Evolutionary conservation across 140 eudicot genomes (phyloP), one percentile per base, ranked within the genome.

Genomic region (Cichorium intybus): DNA sequence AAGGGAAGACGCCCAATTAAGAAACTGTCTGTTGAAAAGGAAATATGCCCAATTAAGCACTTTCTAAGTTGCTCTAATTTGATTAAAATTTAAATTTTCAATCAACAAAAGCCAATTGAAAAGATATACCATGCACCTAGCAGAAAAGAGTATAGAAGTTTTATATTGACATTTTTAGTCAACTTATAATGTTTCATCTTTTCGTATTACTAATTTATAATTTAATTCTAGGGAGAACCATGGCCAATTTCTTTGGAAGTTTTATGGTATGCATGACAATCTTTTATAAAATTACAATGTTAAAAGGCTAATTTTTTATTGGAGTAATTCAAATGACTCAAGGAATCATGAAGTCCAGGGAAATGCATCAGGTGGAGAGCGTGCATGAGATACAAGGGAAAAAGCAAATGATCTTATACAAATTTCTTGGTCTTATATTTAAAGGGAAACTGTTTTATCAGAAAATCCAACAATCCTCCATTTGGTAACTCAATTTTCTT

Each of bases 211-310:
- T n/a, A n/a, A n/a, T n/a, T n/a, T n/a, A n/a, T n/a, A n/a, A n/a
- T n/a, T n/a, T n/a, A n/a, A 55, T 73, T 79, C n/a, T 63, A 87
- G 98, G 87, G 91, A 68, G 88, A 80, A 69, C 89, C 89, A 50
- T 92, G 96, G 98, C 98, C 96, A 35, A 80, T 73, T 59, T 65
- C 80, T 69, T 26, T 92, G 98, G 98, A 92, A 92, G 70, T 92
- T 92, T 85, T 14, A 76, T 88, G 95, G 98, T 88, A 81, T 55
- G 55, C 17, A 11, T 16, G 12, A 15, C n/a, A 50, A 20, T 54
- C 20, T 43, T 9, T 66, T n/a, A 7, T 55, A 73, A 43, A 45
- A 53, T 28, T 34, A 10, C 61, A 2, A 34, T 24, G 24, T 6
- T 56, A 22, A 60, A 45, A 8, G 46, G 12, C 4, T 4, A 64